Evolutionary conservation across 306 rosid species (phyloP).

Genomic region (Carpinus viminea): DNA sequence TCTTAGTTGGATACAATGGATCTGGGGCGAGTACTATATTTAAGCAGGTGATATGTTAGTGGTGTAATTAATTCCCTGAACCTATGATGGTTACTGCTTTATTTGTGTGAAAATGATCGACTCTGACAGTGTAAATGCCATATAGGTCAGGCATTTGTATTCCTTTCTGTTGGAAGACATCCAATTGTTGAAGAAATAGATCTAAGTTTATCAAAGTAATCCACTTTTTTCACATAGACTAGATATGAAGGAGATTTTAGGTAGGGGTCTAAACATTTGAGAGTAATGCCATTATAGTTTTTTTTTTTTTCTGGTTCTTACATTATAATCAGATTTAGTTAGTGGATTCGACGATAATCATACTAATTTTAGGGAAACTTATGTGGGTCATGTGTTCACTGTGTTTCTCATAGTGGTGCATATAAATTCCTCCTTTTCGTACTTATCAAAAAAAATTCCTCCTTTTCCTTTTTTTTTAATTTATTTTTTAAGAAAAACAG

Average conservation of each 20-base stretch:
- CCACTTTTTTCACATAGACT: constrained; percentile 10
- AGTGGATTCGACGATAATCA: neutral
- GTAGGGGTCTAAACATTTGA: constrained; percentile 18
- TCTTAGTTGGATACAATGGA: constrained; percentile 86
- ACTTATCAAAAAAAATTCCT: no score
- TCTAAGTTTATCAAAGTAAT: constrained; percentile 7
- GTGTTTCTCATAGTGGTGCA: neutral
- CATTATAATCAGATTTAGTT: neutral
- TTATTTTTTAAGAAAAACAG: neutral
- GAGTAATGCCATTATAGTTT: neutral
- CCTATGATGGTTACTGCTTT: constrained; percentile 13
- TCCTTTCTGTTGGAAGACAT: neutral
- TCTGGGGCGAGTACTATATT: constrained; percentile 98
- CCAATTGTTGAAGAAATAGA: neutral
- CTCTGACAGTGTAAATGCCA: constrained; percentile 2
- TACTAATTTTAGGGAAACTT: neutral
- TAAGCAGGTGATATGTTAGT: constrained; percentile 73
- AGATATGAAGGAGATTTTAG: constrained; percentile 18
- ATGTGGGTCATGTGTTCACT: neutral
- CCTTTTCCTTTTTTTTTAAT: neutral
- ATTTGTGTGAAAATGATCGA: constrained; percentile 18
- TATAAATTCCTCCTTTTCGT: neutral
- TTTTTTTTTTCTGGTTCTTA: neutral
- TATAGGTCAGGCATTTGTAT: neutral
- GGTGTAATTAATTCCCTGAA: constrained; percentile 7